phyloP scores from a whole-genome alignment of 768 basidiomycete species.

The Psilocybe azurescens region DNA sequence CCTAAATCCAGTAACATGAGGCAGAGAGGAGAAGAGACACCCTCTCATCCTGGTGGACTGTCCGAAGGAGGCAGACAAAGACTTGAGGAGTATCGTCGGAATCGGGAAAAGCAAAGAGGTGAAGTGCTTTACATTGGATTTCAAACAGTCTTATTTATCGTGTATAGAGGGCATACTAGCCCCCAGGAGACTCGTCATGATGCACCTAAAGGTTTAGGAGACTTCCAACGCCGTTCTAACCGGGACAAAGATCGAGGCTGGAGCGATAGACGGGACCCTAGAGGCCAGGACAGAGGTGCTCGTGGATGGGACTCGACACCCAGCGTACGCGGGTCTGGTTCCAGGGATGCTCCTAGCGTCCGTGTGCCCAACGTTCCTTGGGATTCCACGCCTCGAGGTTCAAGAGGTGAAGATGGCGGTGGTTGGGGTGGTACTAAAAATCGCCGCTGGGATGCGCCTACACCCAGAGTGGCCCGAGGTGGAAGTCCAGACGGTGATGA shows the following conservation, averaged over 20 bases:
- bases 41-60: constrained; percentile 90
- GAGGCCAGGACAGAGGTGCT: constrained; percentile 28
- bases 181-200: constrained; percentile 57
- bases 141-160: constrained; percentile 9
- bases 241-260: constrained; percentile 63
- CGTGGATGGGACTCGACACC: constrained; percentile 66
- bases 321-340: constrained; percentile 48
- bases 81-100: constrained; percentile 79
- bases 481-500: constrained; percentile 75
- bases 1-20: constrained; percentile 60
- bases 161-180: constrained; percentile 74
- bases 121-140: constrained; percentile 7
- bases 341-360: constrained; percentile 76
- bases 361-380: constrained; percentile 92
- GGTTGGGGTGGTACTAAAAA: constrained; percentile 69
- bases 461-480: constrained; percentile 70
- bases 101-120: constrained; percentile 76
- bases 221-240: constrained; percentile 91
- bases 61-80: constrained; percentile 73
- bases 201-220: constrained; percentile 81
- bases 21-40: constrained; percentile 87
- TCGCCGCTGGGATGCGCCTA: constrained; percentile 82
- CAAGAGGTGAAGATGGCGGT: constrained; percentile 53
- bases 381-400: constrained; percentile 87
- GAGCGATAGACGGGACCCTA: constrained; percentile 47